Base-by-base conservation (phyloP, 2,329 filamentous ascomycete species). In the Claviceps sorghi region DNA sequence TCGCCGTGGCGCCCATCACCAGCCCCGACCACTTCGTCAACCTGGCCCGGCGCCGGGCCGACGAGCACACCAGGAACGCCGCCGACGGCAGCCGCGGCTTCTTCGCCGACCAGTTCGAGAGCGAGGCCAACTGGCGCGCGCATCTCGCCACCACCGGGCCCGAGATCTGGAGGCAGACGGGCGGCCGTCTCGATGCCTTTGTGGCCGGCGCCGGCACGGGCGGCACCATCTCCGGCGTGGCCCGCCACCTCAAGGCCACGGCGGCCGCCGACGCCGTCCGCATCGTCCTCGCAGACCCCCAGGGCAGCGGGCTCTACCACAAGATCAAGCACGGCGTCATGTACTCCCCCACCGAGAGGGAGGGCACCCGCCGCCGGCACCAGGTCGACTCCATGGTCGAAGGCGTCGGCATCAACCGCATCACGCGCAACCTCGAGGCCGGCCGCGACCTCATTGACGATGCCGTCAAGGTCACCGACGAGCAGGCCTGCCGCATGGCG, bases 361-460 rank as follows among this genome's bases (percentile, higher is more conserved):
- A 98, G 73, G 93, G 93, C 4, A 97, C 91, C 13, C 76, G 93
- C 15, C 78, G 94, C 48, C 77, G 93, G 54, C 83, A 87, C 61
- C 94, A 98, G 69, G 88, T 98, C 50, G 94, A 98, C 71, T 90
- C 85, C 4, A 88, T 98, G 57, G 88, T 98, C 30, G 94, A 98
- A 69, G 93, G 93, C 1, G 88, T 98, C 57, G 93, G 93, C 1
- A 86, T 97, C 67, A 98, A 95, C 65, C 83, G 93, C 2, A 76
- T 95, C n/a, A 98, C 93, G 1, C 79, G 82, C 51, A 98, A 97
- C 66, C 93, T 98, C 58, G 87, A 95, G 64, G 84, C 83, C 30
- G 93, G 91, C 0, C 76, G 88, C 58, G 83, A 91, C 62, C 69
- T 96, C 52, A 80, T 98, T 51, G 88, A 96, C 65, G 89, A 96